Evolutionary conservation across 2,329 filamentous ascomycete species (phyloP).

Genomic region (Aspergillus terreus): DNA sequence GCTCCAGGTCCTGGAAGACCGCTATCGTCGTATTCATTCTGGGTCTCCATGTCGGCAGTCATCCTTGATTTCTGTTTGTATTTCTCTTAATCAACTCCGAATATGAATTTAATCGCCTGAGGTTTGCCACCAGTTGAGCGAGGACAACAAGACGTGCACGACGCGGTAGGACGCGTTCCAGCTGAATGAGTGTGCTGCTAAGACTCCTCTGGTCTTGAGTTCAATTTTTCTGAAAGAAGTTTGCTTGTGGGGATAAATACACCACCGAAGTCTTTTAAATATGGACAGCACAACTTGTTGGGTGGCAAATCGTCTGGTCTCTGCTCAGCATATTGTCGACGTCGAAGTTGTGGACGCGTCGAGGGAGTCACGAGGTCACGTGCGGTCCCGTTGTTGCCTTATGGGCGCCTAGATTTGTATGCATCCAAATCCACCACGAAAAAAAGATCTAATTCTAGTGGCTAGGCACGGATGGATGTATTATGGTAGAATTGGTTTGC

Average conservation of each 20-base stretch:
- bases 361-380: slow-evolving; percentile 35
- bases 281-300: slow-evolving; percentile 3
- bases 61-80: slow-evolving; percentile 16
- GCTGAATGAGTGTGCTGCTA: too few species aligned
- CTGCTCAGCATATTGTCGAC: slow-evolving; percentile 9
- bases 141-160: too few species aligned
- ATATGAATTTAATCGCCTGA: too few species aligned
- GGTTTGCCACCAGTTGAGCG: too few species aligned
- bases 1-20: slow-evolving; percentile 79
- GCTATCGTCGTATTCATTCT: slow-evolving; percentile 71
- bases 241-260: not conserved
- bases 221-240: not conserved
- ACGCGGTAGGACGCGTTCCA: too few species aligned
- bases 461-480: too few species aligned
- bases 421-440: not conserved
- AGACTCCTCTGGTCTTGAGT: too few species aligned
- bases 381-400: slow-evolving; percentile 12
- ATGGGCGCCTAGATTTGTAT: not conserved
- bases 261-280: not conserved
- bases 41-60: slow-evolving; percentile 59
- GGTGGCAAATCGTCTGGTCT: slow-evolving; percentile 19
- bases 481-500: too few species aligned
- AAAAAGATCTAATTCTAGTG: too few species aligned
- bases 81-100: not conserved
- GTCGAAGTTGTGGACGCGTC: slow-evolving; percentile 27